Conservation (phyloP, 169 alveolate genomes). For the Cryptosporidium tyzzeri region DNA sequence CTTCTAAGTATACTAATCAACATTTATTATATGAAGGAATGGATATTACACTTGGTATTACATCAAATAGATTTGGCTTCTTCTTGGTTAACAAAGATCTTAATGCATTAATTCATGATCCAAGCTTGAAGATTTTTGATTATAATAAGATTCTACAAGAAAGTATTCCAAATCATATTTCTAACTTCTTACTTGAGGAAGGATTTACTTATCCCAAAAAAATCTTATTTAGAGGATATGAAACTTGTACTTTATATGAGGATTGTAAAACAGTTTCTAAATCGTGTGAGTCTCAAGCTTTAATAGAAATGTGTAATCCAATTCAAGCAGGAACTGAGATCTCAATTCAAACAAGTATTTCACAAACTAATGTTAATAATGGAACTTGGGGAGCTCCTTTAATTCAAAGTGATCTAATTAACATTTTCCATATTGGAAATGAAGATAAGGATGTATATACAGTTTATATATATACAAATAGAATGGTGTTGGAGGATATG, state of each 20-base stretch:
- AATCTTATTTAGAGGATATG: conserved; percentile 17
- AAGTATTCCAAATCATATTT: conserved; percentile 9
- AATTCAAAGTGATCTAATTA: conserved; percentile 5
- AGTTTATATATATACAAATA: conserved; percentile 1
- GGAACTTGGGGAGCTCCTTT: conserved; percentile 33
- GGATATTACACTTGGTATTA: conserved; percentile 8
- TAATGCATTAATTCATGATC: conserved; percentile 9
- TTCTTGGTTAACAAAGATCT: neutral
- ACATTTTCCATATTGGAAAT: conserved; percentile 3
- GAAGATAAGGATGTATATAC: neutral
- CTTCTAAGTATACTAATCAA: conserved; percentile 8
- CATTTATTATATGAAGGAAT: conserved; percentile 15
- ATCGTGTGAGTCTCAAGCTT: conserved; percentile 6
- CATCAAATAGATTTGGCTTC: conserved; percentile 8
- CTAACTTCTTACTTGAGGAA: neutral
- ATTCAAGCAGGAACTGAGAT: conserved; percentile 6
- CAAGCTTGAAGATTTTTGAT: conserved; percentile 7
- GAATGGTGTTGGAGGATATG: conserved; percentile 14
- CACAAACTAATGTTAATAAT: conserved; percentile 3
- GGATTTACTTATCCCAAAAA: neutral
- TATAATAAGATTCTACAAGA: conserved; percentile 35
- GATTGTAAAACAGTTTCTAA: conserved; percentile 12
- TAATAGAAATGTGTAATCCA: conserved; percentile 5
- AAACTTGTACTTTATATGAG: conserved; percentile 7
- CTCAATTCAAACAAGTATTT: neutral